These are phyloP conservation scores for Paxillus ammoniavirescens DNA, from an alignment of 768 basidiomycete genomes.

Conservation along the genomic window DNA sequence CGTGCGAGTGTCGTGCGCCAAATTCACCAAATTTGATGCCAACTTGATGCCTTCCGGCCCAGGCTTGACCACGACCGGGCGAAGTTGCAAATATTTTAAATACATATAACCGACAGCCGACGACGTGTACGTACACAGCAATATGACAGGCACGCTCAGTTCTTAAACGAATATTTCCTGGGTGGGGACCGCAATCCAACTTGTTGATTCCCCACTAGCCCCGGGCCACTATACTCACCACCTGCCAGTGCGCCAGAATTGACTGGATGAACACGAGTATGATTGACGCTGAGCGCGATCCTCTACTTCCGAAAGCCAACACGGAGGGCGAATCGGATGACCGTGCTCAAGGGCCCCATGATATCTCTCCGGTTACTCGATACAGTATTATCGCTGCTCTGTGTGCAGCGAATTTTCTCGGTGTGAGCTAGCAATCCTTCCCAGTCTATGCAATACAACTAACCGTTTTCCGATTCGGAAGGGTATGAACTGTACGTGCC, in stretches of 20 bases:
- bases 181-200: too few relatives aligned
- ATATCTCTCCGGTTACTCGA: slow-evolving; percentile 55
- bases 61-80: too few relatives aligned
- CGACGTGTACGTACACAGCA: too few relatives aligned
- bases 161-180: background rate
- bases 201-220: too few relatives aligned
- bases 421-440: slow-evolving; percentile 40
- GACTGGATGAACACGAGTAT: background rate
- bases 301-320: slow-evolving; percentile 18
- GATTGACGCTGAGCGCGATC: slow-evolving; percentile 24
- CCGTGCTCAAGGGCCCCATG: slow-evolving; percentile 46
- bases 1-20: too few relatives aligned
- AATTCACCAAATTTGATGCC: too few relatives aligned
- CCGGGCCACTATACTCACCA: too few relatives aligned
- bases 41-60: too few relatives aligned
- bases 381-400: slow-evolving; percentile 66
- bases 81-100: too few relatives aligned
- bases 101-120: too few relatives aligned
- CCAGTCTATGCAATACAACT: background rate
- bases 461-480: background rate
- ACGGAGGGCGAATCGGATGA: background rate
- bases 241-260: background rate
- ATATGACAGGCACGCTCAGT: too few relatives aligned
- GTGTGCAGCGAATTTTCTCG: slow-evolving; percentile 70
- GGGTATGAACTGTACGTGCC: slow-evolving; percentile 13